Percentiles rank a stretch among this genome's conserved stretches.
Conservation (phyloP, 179 eudicot species). For the Beta corolliflora region DNA sequence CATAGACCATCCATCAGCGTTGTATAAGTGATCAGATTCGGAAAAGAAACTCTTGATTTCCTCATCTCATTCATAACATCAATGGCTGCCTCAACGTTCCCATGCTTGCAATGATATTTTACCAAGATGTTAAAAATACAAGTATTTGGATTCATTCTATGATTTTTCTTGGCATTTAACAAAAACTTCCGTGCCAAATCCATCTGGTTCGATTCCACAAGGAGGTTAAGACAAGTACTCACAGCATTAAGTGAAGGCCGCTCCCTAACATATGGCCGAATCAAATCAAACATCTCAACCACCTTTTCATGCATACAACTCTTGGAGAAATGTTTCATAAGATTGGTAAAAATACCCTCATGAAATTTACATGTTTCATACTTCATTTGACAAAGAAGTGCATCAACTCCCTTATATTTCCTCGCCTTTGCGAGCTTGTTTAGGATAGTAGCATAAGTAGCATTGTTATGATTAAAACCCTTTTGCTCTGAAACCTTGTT, state of each 20-base stretch:
- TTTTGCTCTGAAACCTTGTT: slow-evolving; percentile 70
- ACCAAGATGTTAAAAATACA: slow-evolving; percentile 89
- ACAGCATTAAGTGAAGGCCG: slow-evolving; percentile 81
- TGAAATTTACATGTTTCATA: slow-evolving; percentile 80
- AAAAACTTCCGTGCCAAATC: slow-evolving; percentile 62
- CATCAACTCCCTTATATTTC: slow-evolving; percentile 71
- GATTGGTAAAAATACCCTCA: slow-evolving; percentile 75
- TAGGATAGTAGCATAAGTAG: slow-evolving; percentile 69
- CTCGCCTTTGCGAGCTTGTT: slow-evolving; percentile 64
- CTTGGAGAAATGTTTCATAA: slow-evolving; percentile 84
- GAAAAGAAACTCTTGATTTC: slow-evolving; percentile 52
- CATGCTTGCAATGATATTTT: slow-evolving; percentile 79
- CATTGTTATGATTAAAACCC: slow-evolving; percentile 79
- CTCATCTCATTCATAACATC: slow-evolving; percentile 90
- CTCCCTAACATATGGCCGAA: slow-evolving; percentile 60
- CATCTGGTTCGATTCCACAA: slow-evolving; percentile 68
- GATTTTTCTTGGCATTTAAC: slow-evolving; percentile 46
- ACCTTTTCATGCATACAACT: slow-evolving; percentile 59
- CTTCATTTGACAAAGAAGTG: slow-evolving; percentile 67
- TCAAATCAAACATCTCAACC: slow-evolving; percentile 71
- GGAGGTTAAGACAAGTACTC: slow-evolving; percentile 85
- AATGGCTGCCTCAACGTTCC: slow-evolving; percentile 69
- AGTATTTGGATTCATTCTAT: slow-evolving; percentile 69
- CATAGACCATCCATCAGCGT: slow-evolving; percentile 80
- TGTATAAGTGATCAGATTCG: slow-evolving; percentile 85